Evolutionary conservation across 768 basidiomycete genomes (phyloP), one percentile per base, ranked within the genome.

Genomic region (Tylopilus sp.): DNA sequence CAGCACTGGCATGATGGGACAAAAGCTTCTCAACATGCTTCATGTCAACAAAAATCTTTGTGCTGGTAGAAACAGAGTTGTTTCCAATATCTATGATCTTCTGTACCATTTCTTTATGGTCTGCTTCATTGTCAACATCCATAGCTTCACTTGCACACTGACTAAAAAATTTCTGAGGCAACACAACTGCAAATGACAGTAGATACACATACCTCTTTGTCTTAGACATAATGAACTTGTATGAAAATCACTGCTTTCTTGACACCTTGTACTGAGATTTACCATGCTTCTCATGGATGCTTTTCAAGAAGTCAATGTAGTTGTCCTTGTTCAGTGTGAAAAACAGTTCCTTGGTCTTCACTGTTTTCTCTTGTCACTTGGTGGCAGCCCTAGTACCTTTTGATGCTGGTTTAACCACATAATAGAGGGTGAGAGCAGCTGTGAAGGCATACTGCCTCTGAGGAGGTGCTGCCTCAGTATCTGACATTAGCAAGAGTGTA

Each of bases 21-120:
- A 14, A 5, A 6, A 59, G 53, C 16, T 50, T 51, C 9, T 57
- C 1, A 0, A 60, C 5, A 0, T 55, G 6, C 3, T 46, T 34
- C 52, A 60, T 60, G 16, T 56, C 19, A 2, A 62, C n/a, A 4
- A 48, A 16, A 7, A 58, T 21, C 16, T 63, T 61, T 2, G 26
- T 52, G 1, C 14, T 9, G 3, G 13, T 9, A 16, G 19, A 3
- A n/a, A n/a, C n/a, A n/a, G n/a, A n/a, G 2, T 2, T 3, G 12
- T 26, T 14, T 14, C 16, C 25, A 26, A 1, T 11, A 13, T 45
- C 40, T 4, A 4, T 12, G 14, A 57, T 53, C n/a, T 62, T 60
- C n/a, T 38, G 43, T 2, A 57, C 46, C 58, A 62, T 62, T 13
- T 57, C 52, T 25, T 48, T 44, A 25, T 60, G 60, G 28, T 62